A percentile compares a stretch with the other conserved stretches of the same genome.
These are phyloP conservation scores for Salix udensis DNA, from an alignment of 345 rosid genomes.

Conservation along the genomic window DNA sequence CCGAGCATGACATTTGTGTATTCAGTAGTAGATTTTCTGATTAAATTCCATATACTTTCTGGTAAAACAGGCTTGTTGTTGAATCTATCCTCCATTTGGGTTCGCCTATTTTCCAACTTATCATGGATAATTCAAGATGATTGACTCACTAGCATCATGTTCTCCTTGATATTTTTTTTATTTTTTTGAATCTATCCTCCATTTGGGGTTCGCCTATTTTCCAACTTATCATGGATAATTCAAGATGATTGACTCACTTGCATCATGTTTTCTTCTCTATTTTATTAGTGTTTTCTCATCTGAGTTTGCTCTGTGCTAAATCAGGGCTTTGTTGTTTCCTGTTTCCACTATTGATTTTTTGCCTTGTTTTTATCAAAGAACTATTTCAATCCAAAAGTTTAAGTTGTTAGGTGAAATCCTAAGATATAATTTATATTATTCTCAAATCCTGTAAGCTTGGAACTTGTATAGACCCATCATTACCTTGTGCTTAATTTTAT, in stretches of 20 bases:
- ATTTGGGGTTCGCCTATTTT: not conserved
- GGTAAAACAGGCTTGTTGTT: not conserved
- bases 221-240: not conserved
- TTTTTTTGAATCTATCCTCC: not conserved
- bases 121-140: not conserved
- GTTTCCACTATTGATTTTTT: not conserved
- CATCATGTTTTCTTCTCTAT: not conserved
- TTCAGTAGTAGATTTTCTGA: not conserved
- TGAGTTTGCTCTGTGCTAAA: not conserved
- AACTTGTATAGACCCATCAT: not conserved
- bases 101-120: not conserved
- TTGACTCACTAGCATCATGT: too few species aligned
- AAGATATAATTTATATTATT: too few species aligned
- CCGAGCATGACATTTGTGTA: not conserved
- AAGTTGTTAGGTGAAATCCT: not conserved
- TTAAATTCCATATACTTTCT: not conserved
- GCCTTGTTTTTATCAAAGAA: too few species aligned
- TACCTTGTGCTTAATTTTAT: not conserved
- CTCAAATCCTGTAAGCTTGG: rapidly evolving
- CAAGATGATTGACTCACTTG: not conserved
- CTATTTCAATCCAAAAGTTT: not conserved
- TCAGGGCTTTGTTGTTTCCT: not conserved
- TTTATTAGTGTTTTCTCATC: not conserved
- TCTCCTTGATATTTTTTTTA: not conserved
- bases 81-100: too few species aligned